Conservation (phyloP, 805 yeast genomes). For the Scheffersomyces ergatensis region DNA sequence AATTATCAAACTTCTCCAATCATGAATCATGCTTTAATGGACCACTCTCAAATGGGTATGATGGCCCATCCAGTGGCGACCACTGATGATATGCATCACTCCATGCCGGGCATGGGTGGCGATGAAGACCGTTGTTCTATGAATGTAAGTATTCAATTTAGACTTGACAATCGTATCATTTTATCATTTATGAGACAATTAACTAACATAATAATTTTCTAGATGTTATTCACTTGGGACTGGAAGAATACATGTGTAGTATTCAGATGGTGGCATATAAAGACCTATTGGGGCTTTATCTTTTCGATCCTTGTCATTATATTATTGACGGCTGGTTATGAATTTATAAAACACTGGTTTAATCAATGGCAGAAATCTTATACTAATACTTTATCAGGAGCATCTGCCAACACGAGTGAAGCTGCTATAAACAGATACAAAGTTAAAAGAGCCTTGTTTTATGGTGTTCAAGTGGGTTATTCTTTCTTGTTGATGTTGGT, state of each 20-base stretch:
- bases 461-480: conserved; percentile 67
- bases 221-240: conserved; percentile 79
- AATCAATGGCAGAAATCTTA: conserved; percentile 24
- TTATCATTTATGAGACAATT: too few species aligned
- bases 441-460: conserved; percentile 41
- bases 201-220: too few species aligned
- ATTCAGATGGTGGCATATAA: conserved; percentile 79
- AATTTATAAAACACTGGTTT: conserved; percentile 41
- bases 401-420: conserved; percentile 6
- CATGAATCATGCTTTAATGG: not conserved
- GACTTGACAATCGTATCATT: too few species aligned
- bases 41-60: conserved; percentile 4
- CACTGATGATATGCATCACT: conserved; percentile 14
- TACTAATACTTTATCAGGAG: conserved; percentile 7
- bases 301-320: conserved; percentile 50
- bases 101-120: conserved; percentile 16
- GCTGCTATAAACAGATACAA: conserved; percentile 10
- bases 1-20: too few species aligned
- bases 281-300: conserved; percentile 48
- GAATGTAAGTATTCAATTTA: conserved; percentile 47
- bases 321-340: conserved; percentile 56
- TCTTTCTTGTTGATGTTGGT: conserved; percentile 75
- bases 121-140: conserved; percentile 48
- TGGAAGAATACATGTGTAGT: conserved; percentile 71
- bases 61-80: not conserved